Base-by-base conservation (phyloP, 2,329 filamentous ascomycete genomes). In the Ceratocystis lukuohia region DNA sequence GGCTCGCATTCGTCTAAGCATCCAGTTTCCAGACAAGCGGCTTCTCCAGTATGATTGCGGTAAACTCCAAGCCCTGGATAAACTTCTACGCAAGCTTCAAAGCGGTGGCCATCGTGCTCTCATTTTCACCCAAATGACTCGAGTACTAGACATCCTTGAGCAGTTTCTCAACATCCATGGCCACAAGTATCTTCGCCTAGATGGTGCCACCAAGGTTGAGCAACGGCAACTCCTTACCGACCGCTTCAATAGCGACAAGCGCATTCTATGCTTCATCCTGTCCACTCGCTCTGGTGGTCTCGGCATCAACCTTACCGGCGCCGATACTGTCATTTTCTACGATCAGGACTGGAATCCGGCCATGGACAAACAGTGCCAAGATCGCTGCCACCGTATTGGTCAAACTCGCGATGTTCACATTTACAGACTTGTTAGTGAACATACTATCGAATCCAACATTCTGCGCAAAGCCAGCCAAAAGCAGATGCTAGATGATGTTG, bases 121-220 rank as follows among this genome's bases (percentile, higher is more conserved):
- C 63, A 99, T 99, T 74, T 99, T 99, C 76, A 97, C 95, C 0
- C 94, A 99, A 73, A 99, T 99, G 94, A 97, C 94, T 61, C 96
- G 96, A 74, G 94, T 97, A 59, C 82, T 99, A 20, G 93, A 99
- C 74, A 96, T 99, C 66, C 81, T 99, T 1, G 94, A 99, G 75
- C 91, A 94, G 71, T 99, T 99, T 73, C 84, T 99, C 71, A 97
- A 96, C 73, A 96, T 99, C 63, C 93, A 99, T 72, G 93, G 93
- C 0, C 90, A 97, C 78, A 94, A 95, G 66, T 99, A 99, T 73
- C 83, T 99, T 20, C 91, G 94, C 22, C 83, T 99, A 3, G 94
- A 99, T 73, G 94, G 94, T n/a, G 88, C 91, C 5, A 97, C 94
- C 25, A 96, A 96, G 73, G 88, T 97, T 15, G 94, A 99, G 75